Evolutionary conservation across 1,139 yeast genomes (phyloP), one percentile per base, ranked within the genome.

Genomic region (Insectozyma bohioensis): DNA sequence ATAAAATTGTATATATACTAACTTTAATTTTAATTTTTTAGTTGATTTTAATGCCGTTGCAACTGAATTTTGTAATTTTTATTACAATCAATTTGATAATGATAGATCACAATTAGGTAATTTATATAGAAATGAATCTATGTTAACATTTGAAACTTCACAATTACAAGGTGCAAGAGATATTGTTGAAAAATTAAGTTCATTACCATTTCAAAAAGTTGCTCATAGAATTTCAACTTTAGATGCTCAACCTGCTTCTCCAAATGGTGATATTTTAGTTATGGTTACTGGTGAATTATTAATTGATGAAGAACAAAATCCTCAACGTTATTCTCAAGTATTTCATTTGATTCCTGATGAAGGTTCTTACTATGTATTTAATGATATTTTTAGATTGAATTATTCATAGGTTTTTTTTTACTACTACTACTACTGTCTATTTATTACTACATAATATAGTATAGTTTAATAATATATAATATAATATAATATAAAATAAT

Each of bases 161-260:
- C 97, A 90, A 71, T 74, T 85, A 49, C 98, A 92, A 71, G 98
- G 99, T 46, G 86, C 95, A 41, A 81, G 83, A 66, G 84, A 73
- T 52, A 92, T 92, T 54, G 88, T 90, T 46, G 97, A 90, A 67
- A 92, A 92, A 63, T 77, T 92, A 49, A 78, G 76, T 26, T 75
- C 87, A 20, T 75, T 92, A 52, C 97, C 97, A 34, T 92, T 92
- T 74, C 83, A 76, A 59, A 87, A 87, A 67, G 97, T 94, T 41
- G 82, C 78, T 32, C 99, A 92, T 72, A 77, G 94, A 67, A 83
- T 92, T 56, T 80, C 95, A 37, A 90, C 98, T 30, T 75, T 92
- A 54, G 98, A 92, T 56, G 98, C 97, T 31, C 99, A 92, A 69
- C 98, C 98, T 30, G 96, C 94, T 25, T 84, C 95, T 41, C 86